Base-by-base conservation (phyloP, 202 grass and related monocot genomes). In the Brachypodium distachyon region DNA sequence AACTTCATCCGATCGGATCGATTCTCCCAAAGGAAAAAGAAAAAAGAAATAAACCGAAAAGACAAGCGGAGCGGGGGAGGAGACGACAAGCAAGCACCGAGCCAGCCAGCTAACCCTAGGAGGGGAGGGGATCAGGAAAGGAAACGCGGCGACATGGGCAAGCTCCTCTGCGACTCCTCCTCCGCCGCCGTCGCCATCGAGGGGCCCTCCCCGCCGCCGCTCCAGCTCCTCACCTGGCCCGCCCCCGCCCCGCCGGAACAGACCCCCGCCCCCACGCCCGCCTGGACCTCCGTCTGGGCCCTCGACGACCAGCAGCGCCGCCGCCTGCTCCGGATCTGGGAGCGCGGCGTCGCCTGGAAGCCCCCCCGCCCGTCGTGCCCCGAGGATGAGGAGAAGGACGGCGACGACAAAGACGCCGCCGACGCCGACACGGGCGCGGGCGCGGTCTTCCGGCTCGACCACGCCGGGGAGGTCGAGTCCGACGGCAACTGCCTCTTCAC, bases 401-500 rank as follows among this genome's bases (percentile, higher is more conserved):
- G 0, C 49, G 49, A 22, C 19, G 48, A 6, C 48, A 7, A 18
- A 19, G 47, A 75, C 28, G 64, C 28, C 4, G 29, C 28, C 26
- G 36, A n/a, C 22, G 0, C 18, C 69, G 1, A 49, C 57, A 25
- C 65, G n/a, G n/a, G n/a, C n/a, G n/a, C n/a, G n/a, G n/a, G n/a
- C 11, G 67, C 77, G 73, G 84, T 92, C 56, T 90, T 95, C 70
- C 82, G 91, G 55, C 87, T 95, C 26, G 91, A 92, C 63, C 91
- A 98, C 68, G 91, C 77, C 61, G 89, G 91, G 6, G 89, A 90
- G 81, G 96, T 98, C 44, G 89, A 95, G 25, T 73, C 96, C 55
- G 91, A 98, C 21, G 91, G 96, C 14, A 98, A 98, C 83, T 95
- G 96, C 83, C 87, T 95, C 60, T 98, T 98, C 81, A 92, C 96